Evolutionary conservation across 148 eudicot genomes (phyloP).

Genomic region (Spergularia marina): DNA sequence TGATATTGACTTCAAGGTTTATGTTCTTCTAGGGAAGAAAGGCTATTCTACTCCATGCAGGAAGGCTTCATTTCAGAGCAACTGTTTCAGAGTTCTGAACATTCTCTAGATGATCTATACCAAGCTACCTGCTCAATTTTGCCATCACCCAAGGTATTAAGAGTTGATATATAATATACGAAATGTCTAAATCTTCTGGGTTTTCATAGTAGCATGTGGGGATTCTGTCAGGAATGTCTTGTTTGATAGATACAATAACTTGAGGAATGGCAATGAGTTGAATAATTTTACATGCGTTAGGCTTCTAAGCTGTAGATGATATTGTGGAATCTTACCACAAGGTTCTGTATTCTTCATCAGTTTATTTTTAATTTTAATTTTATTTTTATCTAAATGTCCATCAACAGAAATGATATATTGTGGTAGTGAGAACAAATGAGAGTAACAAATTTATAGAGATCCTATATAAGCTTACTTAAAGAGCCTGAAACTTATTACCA

Average conservation of each 20-base stretch:
- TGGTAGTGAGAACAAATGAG: no score
- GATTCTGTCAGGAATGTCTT: conserved; percentile 3
- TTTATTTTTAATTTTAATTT: no score
- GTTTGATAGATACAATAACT: not conserved
- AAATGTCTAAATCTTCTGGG: not conserved
- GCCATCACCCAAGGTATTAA: conserved; percentile 67
- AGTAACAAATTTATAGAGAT: no score
- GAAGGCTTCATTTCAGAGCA: conserved; percentile 75
- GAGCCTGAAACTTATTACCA: no score
- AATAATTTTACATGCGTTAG: not conserved
- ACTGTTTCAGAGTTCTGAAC: conserved; percentile 78
- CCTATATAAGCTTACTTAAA: no score
- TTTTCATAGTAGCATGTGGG: not conserved
- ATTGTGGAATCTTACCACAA: not conserved
- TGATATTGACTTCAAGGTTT: conserved; percentile 15
- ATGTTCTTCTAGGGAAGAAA: conserved; percentile 48
- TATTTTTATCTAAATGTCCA: no score
- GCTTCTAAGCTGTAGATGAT: not conserved
- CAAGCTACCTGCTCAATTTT: conserved; percentile 66
- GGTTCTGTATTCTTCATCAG: no score
- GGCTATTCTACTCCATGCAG: conserved; percentile 62
- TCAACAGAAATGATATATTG: no score
- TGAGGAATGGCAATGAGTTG: not conserved
- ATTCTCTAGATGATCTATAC: conserved; percentile 69
- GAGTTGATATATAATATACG: not conserved